phyloP scores from a whole-genome alignment of 2,329 filamentous ascomycete species.

The Penicillium crustosum region DNA sequence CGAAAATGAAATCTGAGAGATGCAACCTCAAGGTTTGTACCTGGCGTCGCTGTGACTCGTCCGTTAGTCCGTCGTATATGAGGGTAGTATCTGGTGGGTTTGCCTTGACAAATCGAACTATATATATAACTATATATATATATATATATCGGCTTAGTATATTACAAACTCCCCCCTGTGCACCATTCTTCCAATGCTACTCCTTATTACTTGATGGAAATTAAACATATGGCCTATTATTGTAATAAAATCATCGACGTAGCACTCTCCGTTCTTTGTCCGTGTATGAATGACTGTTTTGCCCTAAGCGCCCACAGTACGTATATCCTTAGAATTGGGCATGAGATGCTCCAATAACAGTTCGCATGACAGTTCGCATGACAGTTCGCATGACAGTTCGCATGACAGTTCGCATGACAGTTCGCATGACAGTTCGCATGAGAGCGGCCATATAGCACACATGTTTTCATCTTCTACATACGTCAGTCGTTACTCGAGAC shows the following conservation, averaged over 20 bases:
- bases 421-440: neutral
- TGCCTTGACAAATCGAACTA: neutral
- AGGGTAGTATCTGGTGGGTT: neutral
- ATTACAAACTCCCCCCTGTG: neutral
- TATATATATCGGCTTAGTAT: neutral
- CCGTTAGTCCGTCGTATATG: neutral
- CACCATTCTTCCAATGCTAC: neutral
- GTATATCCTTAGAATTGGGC: constrained; percentile 2
- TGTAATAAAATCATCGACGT: neutral
- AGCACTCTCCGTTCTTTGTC: neutral
- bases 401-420: neutral
- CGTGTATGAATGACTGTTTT: constrained; percentile 10
- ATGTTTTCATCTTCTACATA: neutral
- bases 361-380: neutral
- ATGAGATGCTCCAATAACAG: neutral
- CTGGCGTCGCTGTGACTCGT: neutral
- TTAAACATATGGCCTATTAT: neutral
- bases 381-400: neutral
- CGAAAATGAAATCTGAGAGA: neutral
- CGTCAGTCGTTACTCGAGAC: neutral
- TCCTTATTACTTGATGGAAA: neutral
- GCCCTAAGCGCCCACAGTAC: constrained; percentile 9
- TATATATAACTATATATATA: neutral
- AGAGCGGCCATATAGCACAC: neutral
- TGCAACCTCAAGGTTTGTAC: neutral